A percentile compares a stretch with the other conserved stretches of the same genome.
Evolutionary conservation across 1,139 yeast species (phyloP).

Genomic region (Pichia cactophila): DNA sequence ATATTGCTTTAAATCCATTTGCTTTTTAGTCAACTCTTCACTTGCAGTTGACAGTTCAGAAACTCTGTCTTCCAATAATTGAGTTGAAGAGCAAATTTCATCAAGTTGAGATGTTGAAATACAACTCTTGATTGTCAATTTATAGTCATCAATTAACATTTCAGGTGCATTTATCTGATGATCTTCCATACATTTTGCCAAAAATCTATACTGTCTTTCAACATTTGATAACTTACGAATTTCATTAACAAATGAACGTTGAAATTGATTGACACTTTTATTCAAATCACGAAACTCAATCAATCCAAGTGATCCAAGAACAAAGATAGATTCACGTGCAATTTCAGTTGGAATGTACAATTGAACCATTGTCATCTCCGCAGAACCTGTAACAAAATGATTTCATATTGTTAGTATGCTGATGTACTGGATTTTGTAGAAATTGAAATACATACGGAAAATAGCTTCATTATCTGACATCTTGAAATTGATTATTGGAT

Average conservation of each 20-base stretch:
- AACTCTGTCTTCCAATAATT: constrained; percentile 51
- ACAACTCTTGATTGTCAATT: constrained; percentile 25
- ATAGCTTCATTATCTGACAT: constrained; percentile 23
- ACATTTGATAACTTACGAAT: constrained; percentile 60
- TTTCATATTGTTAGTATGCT: neutral
- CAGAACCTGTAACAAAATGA: constrained; percentile 36
- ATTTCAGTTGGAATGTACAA: constrained; percentile 67
- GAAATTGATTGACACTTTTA: constrained; percentile 60
- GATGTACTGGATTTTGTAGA: neutral
- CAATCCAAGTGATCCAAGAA: constrained; percentile 56
- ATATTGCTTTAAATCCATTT: constrained; percentile 53
- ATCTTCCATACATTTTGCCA: constrained; percentile 38
- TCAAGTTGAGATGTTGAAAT: constrained; percentile 62
- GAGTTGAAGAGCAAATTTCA: constrained; percentile 62
- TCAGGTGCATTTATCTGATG: constrained; percentile 39
- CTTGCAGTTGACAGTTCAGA: constrained; percentile 49
- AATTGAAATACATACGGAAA: constrained; percentile 23
- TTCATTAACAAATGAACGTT: constrained; percentile 64
- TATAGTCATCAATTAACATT: constrained; percentile 38
- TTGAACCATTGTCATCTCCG: constrained; percentile 74
- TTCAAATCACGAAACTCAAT: constrained; percentile 68
- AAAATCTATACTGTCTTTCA: constrained; percentile 54
- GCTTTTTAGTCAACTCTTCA: constrained; percentile 44
- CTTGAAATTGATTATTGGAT: neutral
- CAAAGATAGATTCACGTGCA: constrained; percentile 55